Conservation (phyloP, 192 early-diverging fungal species). For the Jimgerdemannia flammicorona region DNA sequence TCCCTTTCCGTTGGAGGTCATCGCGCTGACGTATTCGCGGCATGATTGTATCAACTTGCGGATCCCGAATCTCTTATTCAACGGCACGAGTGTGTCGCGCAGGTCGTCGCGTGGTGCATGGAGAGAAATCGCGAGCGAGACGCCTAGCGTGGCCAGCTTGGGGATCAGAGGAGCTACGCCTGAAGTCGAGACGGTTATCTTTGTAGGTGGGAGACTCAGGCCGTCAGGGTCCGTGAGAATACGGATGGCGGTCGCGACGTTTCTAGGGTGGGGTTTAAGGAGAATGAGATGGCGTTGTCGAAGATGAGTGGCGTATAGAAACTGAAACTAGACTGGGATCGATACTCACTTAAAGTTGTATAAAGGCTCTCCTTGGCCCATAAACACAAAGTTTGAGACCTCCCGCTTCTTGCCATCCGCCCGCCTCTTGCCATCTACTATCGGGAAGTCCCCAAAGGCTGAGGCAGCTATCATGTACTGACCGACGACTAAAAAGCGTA, state of each 20-base stretch:
- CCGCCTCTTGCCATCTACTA: slow-evolving; percentile 32
- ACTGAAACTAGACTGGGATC: background rate
- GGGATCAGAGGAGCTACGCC: slow-evolving; percentile 82
- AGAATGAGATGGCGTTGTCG: background rate
- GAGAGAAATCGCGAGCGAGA: slow-evolving; percentile 75
- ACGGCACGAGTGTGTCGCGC: slow-evolving; percentile 76
- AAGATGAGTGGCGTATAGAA: background rate
- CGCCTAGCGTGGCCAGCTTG: slow-evolving; percentile 68
- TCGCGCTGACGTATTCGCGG: slow-evolving; percentile 49
- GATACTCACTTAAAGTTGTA: slow-evolving; percentile 70
- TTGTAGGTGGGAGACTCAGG: slow-evolving; percentile 62
- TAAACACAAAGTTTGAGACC: slow-evolving; percentile 85
- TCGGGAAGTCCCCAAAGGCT: slow-evolving; percentile 59
- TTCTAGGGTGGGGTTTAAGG: slow-evolving; percentile 20
- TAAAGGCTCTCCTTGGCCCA: slow-evolving; percentile 91
- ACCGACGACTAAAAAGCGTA: slow-evolving; percentile 38
- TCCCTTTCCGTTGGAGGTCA: slow-evolving; percentile 12
- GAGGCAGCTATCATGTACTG: slow-evolving; percentile 66
- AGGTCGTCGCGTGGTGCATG: slow-evolving; percentile 80
- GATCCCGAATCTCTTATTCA: slow-evolving; percentile 83
- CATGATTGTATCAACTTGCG: slow-evolving; percentile 66
- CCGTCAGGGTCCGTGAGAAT: slow-evolving; percentile 56
- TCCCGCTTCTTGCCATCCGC: slow-evolving; percentile 43
- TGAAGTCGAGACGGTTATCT: slow-evolving; percentile 81
- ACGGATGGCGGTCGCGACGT: slow-evolving; percentile 54